Conservation (phyloP, 306 rosid genomes). For the Pyrus pyrifolia region DNA sequence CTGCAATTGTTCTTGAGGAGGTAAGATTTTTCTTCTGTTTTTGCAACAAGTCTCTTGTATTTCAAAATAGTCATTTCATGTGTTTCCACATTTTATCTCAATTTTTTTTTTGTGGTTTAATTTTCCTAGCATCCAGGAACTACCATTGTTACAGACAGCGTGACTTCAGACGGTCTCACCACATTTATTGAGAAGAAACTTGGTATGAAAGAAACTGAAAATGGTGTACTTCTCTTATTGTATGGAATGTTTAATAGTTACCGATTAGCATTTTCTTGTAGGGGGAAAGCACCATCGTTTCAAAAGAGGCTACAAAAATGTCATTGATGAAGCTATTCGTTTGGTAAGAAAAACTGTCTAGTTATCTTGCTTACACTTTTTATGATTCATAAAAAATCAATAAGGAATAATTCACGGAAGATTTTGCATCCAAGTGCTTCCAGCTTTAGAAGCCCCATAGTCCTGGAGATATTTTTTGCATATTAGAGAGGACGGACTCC, state of each 20-base stretch:
- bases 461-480: background rate
- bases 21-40: constrained; percentile 31
- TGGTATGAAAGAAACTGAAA: constrained; percentile 42
- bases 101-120: constrained; percentile 4
- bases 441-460: too few species aligned
- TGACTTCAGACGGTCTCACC: constrained; percentile 95
- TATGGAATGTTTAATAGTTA: background rate
- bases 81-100: background rate
- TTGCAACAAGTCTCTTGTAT: background rate
- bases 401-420: background rate
- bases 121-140: constrained; percentile 81
- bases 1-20: constrained; percentile 94
- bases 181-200: constrained; percentile 86
- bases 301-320: constrained; percentile 97
- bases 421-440: background rate
- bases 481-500: too few species aligned
- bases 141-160: constrained; percentile 94
- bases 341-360: constrained; percentile 46
- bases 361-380: constrained; percentile 6
- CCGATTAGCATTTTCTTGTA: constrained; percentile 25
- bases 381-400: background rate
- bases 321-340: constrained; percentile 92
- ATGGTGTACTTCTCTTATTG: background rate
- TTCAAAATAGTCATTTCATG: background rate
- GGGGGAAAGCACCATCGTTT: constrained; percentile 96